Evolutionary conservation across 768 basidiomycete genomes (phyloP).

Genomic region (Suillus clintonianus): DNA sequence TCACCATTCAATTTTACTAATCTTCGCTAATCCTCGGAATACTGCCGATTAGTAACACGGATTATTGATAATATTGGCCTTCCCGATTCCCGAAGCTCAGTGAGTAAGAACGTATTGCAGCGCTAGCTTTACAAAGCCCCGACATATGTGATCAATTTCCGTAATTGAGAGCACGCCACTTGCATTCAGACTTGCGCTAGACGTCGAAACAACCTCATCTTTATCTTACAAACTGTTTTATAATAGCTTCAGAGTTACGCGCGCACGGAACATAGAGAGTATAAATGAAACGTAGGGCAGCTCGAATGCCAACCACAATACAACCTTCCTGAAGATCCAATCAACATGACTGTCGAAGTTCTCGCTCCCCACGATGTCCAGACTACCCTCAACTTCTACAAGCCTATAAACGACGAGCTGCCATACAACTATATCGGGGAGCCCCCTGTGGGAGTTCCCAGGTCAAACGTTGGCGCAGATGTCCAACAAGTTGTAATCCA

Average conservation of each 20-base stretch:
- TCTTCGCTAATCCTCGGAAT: too few relatives aligned
- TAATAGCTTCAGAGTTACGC: too few relatives aligned
- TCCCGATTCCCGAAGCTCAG: too few relatives aligned
- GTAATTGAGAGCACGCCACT: constrained; percentile 11
- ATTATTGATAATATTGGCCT: too few relatives aligned
- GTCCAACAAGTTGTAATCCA: constrained; percentile 22
- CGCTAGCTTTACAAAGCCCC: too few relatives aligned
- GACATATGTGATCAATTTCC: too few relatives aligned
- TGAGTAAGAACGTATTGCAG: too few relatives aligned
- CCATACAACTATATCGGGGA: constrained; percentile 37
- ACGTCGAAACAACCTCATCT: neutral
- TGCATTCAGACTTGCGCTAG: constrained; percentile 4
- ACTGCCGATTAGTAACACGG: too few relatives aligned
- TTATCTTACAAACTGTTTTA: too few relatives aligned
- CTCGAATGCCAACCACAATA: neutral
- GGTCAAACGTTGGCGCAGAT: constrained; percentile 31
- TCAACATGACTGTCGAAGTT: constrained; percentile 23
- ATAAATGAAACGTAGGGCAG: too few relatives aligned
- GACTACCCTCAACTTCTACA: constrained; percentile 40
- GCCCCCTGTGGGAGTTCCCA: constrained; percentile 28
- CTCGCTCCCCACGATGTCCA: constrained; percentile 37
- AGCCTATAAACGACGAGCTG: constrained; percentile 26
- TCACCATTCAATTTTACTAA: too few relatives aligned
- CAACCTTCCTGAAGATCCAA: neutral
- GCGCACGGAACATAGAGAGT: too few relatives aligned